phyloP scores from a whole-genome alignment of 345 rosid genomes.

The Adansonia digitata region DNA sequence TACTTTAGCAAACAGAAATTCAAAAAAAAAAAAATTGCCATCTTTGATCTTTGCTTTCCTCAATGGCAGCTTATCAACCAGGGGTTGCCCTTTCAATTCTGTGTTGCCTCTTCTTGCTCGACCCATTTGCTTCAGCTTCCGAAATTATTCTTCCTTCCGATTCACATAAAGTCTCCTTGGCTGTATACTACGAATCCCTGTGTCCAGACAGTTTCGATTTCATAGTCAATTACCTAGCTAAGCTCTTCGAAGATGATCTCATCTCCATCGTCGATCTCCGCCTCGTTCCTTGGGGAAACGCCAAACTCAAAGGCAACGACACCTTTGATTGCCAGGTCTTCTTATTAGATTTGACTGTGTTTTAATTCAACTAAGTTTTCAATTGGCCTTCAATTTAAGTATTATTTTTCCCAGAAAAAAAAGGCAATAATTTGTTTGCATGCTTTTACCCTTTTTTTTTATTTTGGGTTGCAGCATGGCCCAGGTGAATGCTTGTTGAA shows the following conservation, averaged over 20 bases:
- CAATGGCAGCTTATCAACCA: background rate
- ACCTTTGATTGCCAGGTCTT: constrained; percentile 74
- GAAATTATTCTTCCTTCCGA: constrained; percentile 12
- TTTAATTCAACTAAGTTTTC: background rate
- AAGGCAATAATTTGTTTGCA: background rate
- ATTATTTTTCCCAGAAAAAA: no score
- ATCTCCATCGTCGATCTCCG: constrained; percentile 61
- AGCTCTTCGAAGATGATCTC: constrained; percentile 54
- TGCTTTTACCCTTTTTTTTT: no score
- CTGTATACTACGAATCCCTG: constrained; percentile 69
- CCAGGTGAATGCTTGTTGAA: constrained; percentile 72
- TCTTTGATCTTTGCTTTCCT: no score
- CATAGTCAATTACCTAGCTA: constrained; percentile 45
- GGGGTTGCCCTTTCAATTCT: background rate
- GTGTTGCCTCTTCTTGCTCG: background rate
- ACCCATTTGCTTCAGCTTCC: background rate
- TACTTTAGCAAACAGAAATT: no score
- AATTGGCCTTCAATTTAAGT: background rate
- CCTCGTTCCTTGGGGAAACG: constrained; percentile 83
- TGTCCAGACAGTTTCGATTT: constrained; percentile 75
- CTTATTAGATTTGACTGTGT: background rate
- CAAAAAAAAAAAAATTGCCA: no score
- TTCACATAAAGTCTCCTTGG: constrained; percentile 47
- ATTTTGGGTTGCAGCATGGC: constrained; percentile 63
- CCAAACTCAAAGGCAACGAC: constrained; percentile 46